These are phyloP conservation scores for Plasmodium cynomolgi DNA, from an alignment of 169 alveolate genomes.

Conservation along the genomic window DNA sequence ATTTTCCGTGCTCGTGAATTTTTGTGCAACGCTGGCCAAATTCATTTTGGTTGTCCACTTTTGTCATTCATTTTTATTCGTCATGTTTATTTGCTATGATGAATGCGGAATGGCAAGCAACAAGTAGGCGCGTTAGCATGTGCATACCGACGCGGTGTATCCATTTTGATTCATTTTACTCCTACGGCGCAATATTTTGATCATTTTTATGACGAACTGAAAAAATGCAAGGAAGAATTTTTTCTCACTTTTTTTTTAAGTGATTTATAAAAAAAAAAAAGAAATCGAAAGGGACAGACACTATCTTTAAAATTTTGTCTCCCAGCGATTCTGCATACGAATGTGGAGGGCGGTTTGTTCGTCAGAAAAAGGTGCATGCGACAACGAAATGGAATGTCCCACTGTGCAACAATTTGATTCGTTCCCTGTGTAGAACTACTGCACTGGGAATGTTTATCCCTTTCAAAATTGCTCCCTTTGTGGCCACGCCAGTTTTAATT, in stretches of 20 bases:
- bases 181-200: neutral
- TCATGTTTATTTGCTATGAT: neutral
- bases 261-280: neutral
- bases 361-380: neutral
- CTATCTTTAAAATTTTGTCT: neutral
- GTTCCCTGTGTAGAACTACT: neutral
- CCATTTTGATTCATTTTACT: neutral
- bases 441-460: neutral
- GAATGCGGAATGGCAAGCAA: neutral
- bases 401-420: neutral
- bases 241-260: neutral
- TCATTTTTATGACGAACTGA: neutral
- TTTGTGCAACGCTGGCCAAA: neutral
- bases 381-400: neutral
- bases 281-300: neutral
- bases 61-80: neutral
- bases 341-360: neutral
- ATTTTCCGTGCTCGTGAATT: neutral
- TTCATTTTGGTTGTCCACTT: neutral
- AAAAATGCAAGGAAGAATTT: neutral
- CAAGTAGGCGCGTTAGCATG: neutral
- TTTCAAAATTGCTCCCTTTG: neutral
- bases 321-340: neutral
- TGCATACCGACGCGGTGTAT: neutral
- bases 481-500: neutral